Base-by-base conservation (phyloP, 495 filamentous ascomycete species). In the Beverwykella pulmonaria region DNA sequence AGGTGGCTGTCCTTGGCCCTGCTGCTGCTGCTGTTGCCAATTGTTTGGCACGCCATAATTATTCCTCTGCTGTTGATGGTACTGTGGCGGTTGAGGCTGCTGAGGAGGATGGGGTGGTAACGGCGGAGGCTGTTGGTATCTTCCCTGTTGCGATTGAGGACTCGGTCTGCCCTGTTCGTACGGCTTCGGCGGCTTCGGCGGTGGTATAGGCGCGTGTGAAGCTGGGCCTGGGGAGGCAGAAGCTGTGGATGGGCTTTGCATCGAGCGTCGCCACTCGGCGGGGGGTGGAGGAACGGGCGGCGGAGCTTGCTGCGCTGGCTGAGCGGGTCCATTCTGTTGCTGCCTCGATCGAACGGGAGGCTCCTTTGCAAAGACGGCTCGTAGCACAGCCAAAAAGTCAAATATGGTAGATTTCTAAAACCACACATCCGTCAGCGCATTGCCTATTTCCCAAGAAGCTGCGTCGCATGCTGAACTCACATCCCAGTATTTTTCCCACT, bases 351-450 rank as follows among this genome's bases (percentile, higher is more conserved):
- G 84, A 23, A 97, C 91, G 0, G 94, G 94, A 26, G 94, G 94
- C 71, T 98, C 94, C 76, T 94, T 94, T 22, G 92, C 88, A 73
- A 98, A 98, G 1, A 97, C 83, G 61, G 93, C 91, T 64, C 90
- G 83, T 14, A 98, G 80, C 26, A 96, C 88, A 10, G 84, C 88
- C 1, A 97, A 79, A 60, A 97, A 88, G 70, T 94, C 92, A 19
- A 87, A 73, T 15, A 97, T 81, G 63, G 83, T 91, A 4, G 90
- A 95, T 79, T 88, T 90, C 91, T 97, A 74, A 44, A 19, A 4
- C 10, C 26, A 19, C 15, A 61, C 44, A 19, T 25, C 36, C 44
- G 56, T 60, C 52, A 53, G 39, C 36, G 20, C 29, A 7, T 56
- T 39, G 14, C 14, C 23, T 20, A 44, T 44, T 30, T 12, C 15